Evolutionary conservation across 805 yeast genomes (phyloP).

Genomic region (Metschnikowia anglica): DNA sequence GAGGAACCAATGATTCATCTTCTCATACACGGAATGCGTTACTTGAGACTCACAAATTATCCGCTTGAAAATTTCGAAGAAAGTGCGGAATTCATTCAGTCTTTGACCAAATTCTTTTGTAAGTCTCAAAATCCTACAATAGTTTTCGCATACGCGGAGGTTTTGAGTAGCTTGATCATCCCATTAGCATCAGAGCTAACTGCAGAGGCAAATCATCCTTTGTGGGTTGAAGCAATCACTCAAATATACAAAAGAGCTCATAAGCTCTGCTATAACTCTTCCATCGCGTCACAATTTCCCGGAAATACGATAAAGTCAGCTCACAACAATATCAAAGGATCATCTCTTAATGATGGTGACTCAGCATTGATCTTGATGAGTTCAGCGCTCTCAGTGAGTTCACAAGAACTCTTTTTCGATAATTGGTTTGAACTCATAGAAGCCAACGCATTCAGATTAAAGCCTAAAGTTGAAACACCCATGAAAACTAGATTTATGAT

Average conservation of each 20-base stretch:
- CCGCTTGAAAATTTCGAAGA: slow-evolving; percentile 92
- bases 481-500: slow-evolving; percentile 57
- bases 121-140: slow-evolving; percentile 64
- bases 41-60: slow-evolving; percentile 71
- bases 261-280: slow-evolving; percentile 37
- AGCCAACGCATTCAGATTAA: slow-evolving; percentile 55
- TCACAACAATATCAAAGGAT: slow-evolving; percentile 3
- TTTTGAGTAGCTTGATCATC: slow-evolving; percentile 66
- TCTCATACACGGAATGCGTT: slow-evolving; percentile 89
- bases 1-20: slow-evolving; percentile 62
- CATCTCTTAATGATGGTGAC: slow-evolving; percentile 52
- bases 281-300: slow-evolving; percentile 3
- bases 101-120: slow-evolving; percentile 79
- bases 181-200: slow-evolving; percentile 84
- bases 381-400: slow-evolving; percentile 76
- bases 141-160: slow-evolving; percentile 80
- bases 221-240: slow-evolving; percentile 83
- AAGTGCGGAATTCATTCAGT: slow-evolving; percentile 83
- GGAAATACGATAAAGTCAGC: slow-evolving; percentile 5
- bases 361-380: slow-evolving; percentile 64
- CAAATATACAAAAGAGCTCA: slow-evolving; percentile 54
- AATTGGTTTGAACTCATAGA: slow-evolving; percentile 75
- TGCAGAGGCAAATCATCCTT: slow-evolving; percentile 94
- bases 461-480: slow-evolving; percentile 55
- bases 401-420: slow-evolving; percentile 66